phyloP scores from a whole-genome alignment of 2,329 filamentous ascomycete genomes.

The Xylaria sp. region DNA sequence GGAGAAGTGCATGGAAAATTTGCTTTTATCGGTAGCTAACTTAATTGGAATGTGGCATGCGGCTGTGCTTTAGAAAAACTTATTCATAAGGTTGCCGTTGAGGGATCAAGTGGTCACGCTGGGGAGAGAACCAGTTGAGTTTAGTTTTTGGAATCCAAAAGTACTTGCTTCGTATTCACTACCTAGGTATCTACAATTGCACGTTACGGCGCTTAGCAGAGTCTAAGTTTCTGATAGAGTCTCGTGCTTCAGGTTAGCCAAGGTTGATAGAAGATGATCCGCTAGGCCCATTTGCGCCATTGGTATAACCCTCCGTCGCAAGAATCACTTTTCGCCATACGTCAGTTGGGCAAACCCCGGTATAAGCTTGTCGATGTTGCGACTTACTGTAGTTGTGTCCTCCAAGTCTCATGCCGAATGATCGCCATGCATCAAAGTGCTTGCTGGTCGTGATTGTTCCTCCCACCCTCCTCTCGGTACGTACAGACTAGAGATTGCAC shows the following conservation, averaged over 20 bases:
- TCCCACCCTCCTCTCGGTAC: slow-evolving; percentile 54
- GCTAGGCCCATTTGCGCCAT: slow-evolving; percentile 32
- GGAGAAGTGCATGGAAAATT: too few species aligned
- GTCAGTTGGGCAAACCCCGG: not conserved
- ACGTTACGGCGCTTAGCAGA: too few species aligned
- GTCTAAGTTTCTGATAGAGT: not conserved
- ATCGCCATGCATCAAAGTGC: slow-evolving; percentile 61
- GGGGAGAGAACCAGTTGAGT: too few species aligned
- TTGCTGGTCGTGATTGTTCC: slow-evolving; percentile 58
- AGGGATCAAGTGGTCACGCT: too few species aligned
- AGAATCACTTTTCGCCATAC: slow-evolving; percentile 31
- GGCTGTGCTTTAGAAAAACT: too few species aligned
- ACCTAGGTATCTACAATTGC: too few species aligned
- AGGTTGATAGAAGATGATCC: slow-evolving; percentile 34
- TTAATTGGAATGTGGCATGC: too few species aligned
- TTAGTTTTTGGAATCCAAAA: too few species aligned
- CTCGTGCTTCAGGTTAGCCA: slow-evolving; percentile 7
- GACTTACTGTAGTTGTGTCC: slow-evolving; percentile 53
- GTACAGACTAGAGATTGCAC: slow-evolving; percentile 41
- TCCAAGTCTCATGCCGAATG: slow-evolving; percentile 54
- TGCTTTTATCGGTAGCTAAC: too few species aligned
- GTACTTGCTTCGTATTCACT: too few species aligned
- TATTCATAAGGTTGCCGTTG: too few species aligned
- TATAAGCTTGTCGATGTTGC: not conserved
- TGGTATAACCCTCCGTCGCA: slow-evolving; percentile 37